Conservation (phyloP, 768 basidiomycete genomes). For the Tricholoma matsutake region DNA sequence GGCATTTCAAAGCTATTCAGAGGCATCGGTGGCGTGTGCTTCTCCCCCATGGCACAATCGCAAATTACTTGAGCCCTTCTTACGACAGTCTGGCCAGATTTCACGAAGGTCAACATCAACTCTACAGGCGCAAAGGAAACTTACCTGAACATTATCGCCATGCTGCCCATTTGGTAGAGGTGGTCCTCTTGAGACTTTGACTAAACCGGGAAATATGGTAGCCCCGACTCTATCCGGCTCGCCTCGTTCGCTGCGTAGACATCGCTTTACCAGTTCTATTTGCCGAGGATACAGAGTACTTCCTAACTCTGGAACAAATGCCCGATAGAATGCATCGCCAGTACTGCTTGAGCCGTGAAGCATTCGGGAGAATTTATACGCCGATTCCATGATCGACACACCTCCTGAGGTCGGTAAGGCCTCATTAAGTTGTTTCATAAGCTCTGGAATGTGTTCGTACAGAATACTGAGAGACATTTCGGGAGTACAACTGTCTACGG, state of each 20-base stretch:
- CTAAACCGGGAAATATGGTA: slow-evolving; percentile 84
- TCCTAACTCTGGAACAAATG: slow-evolving; percentile 82
- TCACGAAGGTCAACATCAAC: slow-evolving; percentile 1
- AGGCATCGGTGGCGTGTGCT: slow-evolving; percentile 16
- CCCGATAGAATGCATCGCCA: slow-evolving; percentile 79
- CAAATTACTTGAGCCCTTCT: slow-evolving; percentile 85
- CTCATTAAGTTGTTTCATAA: slow-evolving; percentile 50
- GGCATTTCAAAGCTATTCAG: slow-evolving; percentile 11
- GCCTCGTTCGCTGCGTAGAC: slow-evolving; percentile 70
- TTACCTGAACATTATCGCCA: slow-evolving; percentile 51
- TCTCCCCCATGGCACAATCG: slow-evolving; percentile 65
- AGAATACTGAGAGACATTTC: slow-evolving; percentile 69
- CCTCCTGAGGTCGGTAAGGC: slow-evolving; percentile 44
- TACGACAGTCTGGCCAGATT: slow-evolving; percentile 55
- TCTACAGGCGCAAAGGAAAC: slow-evolving; percentile 8
- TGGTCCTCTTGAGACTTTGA: slow-evolving; percentile 62
- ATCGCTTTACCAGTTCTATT: slow-evolving; percentile 83
- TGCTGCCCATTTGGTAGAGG: slow-evolving; percentile 30
- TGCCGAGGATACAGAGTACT: slow-evolving; percentile 71
- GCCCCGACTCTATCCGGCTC: slow-evolving; percentile 76
- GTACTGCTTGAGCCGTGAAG: slow-evolving; percentile 65
- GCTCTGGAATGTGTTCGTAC: slow-evolving; percentile 65
- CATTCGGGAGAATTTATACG: slow-evolving; percentile 82
- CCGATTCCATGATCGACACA: slow-evolving; percentile 62
- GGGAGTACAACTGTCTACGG: slow-evolving; percentile 72